These are phyloP conservation scores for Neurospora pannonica DNA, from an alignment of 495 filamentous ascomycete species.

Conservation along the genomic window DNA sequence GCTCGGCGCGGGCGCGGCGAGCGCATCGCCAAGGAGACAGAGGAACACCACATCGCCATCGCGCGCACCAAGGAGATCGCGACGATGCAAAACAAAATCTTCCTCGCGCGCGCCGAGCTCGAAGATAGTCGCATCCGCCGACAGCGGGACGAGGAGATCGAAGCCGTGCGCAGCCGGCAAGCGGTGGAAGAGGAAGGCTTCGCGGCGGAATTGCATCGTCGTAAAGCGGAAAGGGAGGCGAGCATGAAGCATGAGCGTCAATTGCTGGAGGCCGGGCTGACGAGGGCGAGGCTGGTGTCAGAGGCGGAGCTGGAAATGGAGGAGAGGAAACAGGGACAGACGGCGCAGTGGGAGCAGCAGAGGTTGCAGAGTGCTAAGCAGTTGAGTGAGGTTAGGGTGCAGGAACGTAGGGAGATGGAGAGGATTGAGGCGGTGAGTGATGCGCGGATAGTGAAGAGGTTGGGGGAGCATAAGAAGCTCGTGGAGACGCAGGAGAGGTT, in stretches of 20 bases:
- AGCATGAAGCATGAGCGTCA: conserved; percentile 29
- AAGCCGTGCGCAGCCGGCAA: conserved; percentile 21
- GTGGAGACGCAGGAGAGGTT: conserved; percentile 35
- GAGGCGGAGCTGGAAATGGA: conserved; percentile 33
- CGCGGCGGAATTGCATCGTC: conserved; percentile 12
- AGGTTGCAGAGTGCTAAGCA: conserved; percentile 26
- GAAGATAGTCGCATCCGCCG: conserved; percentile 34
- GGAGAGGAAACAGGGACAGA: conserved; percentile 20
- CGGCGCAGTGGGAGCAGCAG: conserved; percentile 32
- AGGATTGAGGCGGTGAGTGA: conserved; percentile 28
- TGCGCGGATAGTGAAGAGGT: conserved; percentile 19
- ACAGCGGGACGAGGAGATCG: conserved; percentile 26
- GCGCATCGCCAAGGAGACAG: conserved; percentile 25
- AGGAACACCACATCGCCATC: conserved; percentile 29
- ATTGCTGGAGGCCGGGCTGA: conserved; percentile 29
- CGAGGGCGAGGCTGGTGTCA: conserved; percentile 26
- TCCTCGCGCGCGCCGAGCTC: conserved; percentile 30
- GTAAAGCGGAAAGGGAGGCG: conserved; percentile 18
- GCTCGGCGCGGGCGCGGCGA: conserved; percentile 28
- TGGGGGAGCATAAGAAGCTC: conserved; percentile 36
- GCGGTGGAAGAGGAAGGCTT: conserved; percentile 18
- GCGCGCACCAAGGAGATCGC: conserved; percentile 34
- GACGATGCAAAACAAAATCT: conserved; percentile 33
- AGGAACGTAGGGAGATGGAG: conserved; percentile 35
- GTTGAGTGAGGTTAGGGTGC: conserved; percentile 29